Evolutionary conservation across 768 basidiomycete species (phyloP).

Genomic region (Mycena pura): DNA sequence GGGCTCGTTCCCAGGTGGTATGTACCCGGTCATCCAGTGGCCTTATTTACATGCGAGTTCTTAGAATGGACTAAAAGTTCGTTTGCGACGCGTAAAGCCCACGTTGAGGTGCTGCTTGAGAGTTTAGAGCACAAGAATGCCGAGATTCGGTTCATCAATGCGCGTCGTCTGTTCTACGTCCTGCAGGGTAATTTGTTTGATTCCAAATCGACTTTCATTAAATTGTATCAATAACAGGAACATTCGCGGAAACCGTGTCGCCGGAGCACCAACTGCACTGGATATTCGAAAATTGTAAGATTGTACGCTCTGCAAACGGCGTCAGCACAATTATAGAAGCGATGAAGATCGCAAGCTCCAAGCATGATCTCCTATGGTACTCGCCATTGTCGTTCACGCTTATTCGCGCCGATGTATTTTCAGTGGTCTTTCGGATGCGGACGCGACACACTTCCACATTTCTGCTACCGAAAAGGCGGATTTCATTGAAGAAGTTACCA

Average conservation of each 20-base stretch:
- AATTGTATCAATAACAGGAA: conserved; percentile 54
- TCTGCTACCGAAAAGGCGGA: conserved; percentile 75
- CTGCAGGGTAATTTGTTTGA: conserved; percentile 68
- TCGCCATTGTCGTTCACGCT: neutral
- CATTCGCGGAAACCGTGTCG: conserved; percentile 89
- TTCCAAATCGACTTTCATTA: conserved; percentile 4
- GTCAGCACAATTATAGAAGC: conserved; percentile 84
- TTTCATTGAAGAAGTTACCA: conserved; percentile 87
- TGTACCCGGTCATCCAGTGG: conserved; percentile 30
- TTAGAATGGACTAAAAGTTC: conserved; percentile 81
- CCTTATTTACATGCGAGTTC: conserved; percentile 15
- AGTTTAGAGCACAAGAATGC: conserved; percentile 87
- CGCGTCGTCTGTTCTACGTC: conserved; percentile 87
- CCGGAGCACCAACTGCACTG: conserved; percentile 95
- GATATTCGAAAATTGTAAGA: conserved; percentile 93
- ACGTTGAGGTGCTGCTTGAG: conserved; percentile 83
- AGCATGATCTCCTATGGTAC: conserved; percentile 85
- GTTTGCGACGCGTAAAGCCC: conserved; percentile 65
- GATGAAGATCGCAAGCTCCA: conserved; percentile 87
- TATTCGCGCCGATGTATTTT: conserved; percentile 5
- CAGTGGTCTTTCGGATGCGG: conserved; percentile 79
- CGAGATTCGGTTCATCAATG: conserved; percentile 85
- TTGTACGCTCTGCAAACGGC: conserved; percentile 85
- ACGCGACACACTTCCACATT: conserved; percentile 74
- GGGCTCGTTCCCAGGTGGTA: conserved; percentile 81